Evolutionary conservation across 2,329 filamentous ascomycete species (phyloP), one percentile per base, ranked within the genome.

Genomic region (Nigrograna mackinnonii): DNA sequence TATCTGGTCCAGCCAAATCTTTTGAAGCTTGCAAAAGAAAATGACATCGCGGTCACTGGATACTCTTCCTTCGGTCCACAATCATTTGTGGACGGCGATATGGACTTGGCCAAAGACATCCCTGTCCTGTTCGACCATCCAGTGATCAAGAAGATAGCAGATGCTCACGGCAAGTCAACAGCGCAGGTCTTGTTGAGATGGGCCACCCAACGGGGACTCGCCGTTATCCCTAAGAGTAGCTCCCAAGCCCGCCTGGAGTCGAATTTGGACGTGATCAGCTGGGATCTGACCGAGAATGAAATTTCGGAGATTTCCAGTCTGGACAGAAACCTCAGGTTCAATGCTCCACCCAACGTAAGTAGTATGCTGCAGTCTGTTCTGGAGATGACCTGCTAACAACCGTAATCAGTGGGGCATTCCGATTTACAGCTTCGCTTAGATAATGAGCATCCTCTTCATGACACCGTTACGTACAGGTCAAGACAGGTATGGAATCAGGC

Each of bases 101-200:
- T 66, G 61, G 58, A 58, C 49, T 37, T 66, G 38, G 62, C 62
- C 2, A 53, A 52, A 17, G 56, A 62, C 34, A 61, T 58, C 7
- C 56, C 58, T 37, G 57, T 60, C 30, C 55, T 68, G 16, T 62
- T 68, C 31, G 52, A 64, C 35, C 65, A 68, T 49, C 51, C 62
- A 76, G 86, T 66, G 84, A 88, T 79, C 76, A 87, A 68, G 78
- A 83, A 62, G 85, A 86, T 46, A 51, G 86, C 87, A 20, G 73
- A 80, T 53, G 77, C 80, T 52, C 79, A 84, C 11, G 77, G 82
- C 12, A 80, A 87, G 39, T 83, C 84, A 6, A 78, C 89, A 5
- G 86, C 88, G 13, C 90, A 96, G 79, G 79, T 96, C 17, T 78
- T 96, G 51, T 79, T 96, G 55, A 79, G 90, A 62, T 96, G 91